A percentile compares a stretch with the other conserved stretches of the same genome.
phyloP scores from a whole-genome alignment of 495 filamentous ascomycete species.

The Daldinia caldariorum region DNA sequence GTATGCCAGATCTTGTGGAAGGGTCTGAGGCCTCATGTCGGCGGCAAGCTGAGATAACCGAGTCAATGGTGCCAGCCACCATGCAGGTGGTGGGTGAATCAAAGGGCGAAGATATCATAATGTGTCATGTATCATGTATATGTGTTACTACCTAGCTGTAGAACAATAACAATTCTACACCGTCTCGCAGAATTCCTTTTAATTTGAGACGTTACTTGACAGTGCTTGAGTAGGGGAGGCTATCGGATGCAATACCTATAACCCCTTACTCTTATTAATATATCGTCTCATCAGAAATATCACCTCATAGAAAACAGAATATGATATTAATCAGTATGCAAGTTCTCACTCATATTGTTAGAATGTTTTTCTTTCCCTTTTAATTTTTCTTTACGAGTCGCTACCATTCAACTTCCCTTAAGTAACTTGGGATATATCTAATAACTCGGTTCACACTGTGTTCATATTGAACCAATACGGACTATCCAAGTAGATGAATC shows the following conservation, averaged over 20 bases:
- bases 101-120: background rate
- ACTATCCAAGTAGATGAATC: background rate
- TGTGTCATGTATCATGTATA: background rate
- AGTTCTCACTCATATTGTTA: background rate
- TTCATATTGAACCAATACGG: conserved; percentile 5
- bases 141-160: conserved; percentile 8
- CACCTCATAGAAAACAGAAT: conserved; percentile 4
- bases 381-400: background rate
- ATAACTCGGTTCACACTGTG: conserved; percentile 21
- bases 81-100: conserved; percentile 4
- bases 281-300: background rate
- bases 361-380: background rate
- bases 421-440: background rate
- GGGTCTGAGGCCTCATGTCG: conserved; percentile 17
- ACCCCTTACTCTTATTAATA: background rate
- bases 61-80: conserved; percentile 19
- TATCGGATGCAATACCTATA: conserved; percentile 6
- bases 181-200: conserved; percentile 17
- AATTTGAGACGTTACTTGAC: conserved; percentile 15
- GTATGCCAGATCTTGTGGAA: background rate
- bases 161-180: background rate
- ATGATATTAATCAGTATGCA: background rate
- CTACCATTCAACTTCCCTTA: background rate
- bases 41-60: conserved; percentile 21
- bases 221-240: background rate